Base-by-base conservation (phyloP, 2,329 filamentous ascomycete species). In the Purpureocillium takamizusanense region DNA sequence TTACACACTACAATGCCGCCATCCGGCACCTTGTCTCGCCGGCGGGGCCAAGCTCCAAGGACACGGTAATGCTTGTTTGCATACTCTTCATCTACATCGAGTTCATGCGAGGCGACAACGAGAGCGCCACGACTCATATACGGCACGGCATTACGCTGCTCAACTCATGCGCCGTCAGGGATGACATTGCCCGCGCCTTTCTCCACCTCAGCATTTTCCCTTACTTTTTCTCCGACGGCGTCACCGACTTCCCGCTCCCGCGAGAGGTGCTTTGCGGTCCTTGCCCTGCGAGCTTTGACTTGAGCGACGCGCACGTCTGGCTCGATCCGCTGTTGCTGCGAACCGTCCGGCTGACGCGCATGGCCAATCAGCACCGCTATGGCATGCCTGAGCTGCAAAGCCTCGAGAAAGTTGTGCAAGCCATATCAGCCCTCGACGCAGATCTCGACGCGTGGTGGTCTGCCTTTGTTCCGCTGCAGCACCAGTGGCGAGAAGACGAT, bases 81-180 rank as follows among this genome's bases (percentile, higher is more conserved):
- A 42, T 66, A 2, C 47, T 69, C 13, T 68, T 69, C 40, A 53
- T 63, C 28, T 68, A 63, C 42, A 61, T 69, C 38, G 65, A 68
- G 43, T 58, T 65, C 39, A 48, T 68, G 1, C 56, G 58, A 1
- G 62, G 56, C 8, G 55, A 67, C 46, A 48, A 47, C 14, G 45
- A 52, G 6, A 50, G 53, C 4, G 65, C 62, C 1, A 51, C 59
- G 4, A 50, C 51, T 8, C 65, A 69, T 39, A 57, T 55, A 4
- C 52, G 51, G 1, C 63, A 67, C 38, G 65, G 65, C 9, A 52
- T 64, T 13, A 44, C 44, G 13, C 53, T 68, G 2, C 50, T 65
- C 7, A 57, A 58, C 36, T 46, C 45, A 0, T 36, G 31, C 3
- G 38, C 36, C n/a, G 35, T 27, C 16, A 51, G 42, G 14, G 50